Conservation (phyloP, 352 stramenopile species). For the Thalassiosira hispida region DNA sequence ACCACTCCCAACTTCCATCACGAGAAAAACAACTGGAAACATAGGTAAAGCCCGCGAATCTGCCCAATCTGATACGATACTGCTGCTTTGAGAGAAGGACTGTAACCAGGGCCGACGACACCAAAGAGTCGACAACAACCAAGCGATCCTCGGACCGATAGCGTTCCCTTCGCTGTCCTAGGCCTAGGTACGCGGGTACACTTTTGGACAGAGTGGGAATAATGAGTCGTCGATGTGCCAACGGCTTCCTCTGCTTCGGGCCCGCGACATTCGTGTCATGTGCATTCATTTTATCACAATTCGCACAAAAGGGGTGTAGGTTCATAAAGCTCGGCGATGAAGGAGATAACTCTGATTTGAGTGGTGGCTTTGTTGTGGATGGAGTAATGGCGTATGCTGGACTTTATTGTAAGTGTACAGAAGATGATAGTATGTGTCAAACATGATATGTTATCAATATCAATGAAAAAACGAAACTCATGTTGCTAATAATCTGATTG, state of each 20-base stretch:
- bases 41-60: too few relatives aligned
- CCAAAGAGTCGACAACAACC: too few relatives aligned
- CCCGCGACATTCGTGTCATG: conserved; percentile 29
- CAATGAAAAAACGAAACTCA: not conserved
- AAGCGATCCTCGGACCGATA: too few relatives aligned
- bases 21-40: too few relatives aligned
- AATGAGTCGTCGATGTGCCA: too few relatives aligned
- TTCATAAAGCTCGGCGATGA: conserved; percentile 16
- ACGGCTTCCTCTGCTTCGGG: conserved; percentile 33
- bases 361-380: not conserved
- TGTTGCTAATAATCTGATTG: not conserved
- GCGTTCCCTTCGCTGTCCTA: too few relatives aligned
- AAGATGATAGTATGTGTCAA: not conserved
- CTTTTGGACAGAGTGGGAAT: too few relatives aligned
- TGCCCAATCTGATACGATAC: too few relatives aligned
- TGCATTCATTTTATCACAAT: conserved; percentile 48
- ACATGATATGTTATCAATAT: not conserved
- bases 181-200: too few relatives aligned
- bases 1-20: too few relatives aligned
- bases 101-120: too few relatives aligned
- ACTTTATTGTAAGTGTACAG: conserved; percentile 5
- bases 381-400: conserved; percentile 5
- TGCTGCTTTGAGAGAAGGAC: too few relatives aligned
- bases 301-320: conserved; percentile 33
- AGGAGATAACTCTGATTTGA: not conserved